A percentile compares a stretch with the other conserved stretches of the same genome.
These are phyloP conservation scores for Porcisia hertigi DNA, from an alignment of 208 protist species.

Conservation along the genomic window DNA sequence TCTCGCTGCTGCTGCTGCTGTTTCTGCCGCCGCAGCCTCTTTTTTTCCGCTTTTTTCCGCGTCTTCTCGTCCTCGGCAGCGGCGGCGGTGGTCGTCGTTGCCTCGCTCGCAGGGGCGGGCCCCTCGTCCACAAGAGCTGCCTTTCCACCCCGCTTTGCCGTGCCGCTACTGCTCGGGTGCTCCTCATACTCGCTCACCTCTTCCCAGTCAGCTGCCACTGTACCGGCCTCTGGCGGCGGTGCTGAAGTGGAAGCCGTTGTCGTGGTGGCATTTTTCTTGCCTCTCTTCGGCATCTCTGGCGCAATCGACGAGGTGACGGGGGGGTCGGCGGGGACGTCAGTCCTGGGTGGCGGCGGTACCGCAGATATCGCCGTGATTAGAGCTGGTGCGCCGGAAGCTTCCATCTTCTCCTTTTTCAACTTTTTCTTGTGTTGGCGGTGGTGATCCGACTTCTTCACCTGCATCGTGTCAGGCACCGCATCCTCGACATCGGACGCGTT, in stretches of 20 bases:
- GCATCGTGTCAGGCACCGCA: conserved; percentile 31
- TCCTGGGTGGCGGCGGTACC: not conserved
- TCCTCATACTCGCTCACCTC: conserved; percentile 23
- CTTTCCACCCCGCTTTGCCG: not conserved
- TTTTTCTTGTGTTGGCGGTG: conserved; percentile 30
- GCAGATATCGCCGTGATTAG: not conserved
- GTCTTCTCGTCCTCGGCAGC: conserved; percentile 19
- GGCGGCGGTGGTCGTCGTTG: not conserved
- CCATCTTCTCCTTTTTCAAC: conserved; percentile 7
- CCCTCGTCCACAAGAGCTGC: not conserved
- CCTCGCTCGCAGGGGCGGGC: conserved; percentile 1
- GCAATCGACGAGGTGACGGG: not conserved
- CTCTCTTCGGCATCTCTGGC: not conserved
- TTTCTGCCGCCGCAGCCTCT: conserved; percentile 39
- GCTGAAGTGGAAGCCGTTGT: not conserved
- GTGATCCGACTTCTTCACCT: conserved; percentile 12
- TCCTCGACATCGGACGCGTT: conserved; percentile 26
- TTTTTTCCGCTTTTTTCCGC: conserved; percentile 40
- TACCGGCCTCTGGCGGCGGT: not conserved
- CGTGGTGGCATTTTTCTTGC: not conserved
- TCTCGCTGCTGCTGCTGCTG: conserved; percentile 46
- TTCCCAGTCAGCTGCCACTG: conserved; percentile 23
- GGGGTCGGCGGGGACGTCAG: not conserved
- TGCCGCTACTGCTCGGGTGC: not conserved
- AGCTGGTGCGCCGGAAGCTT: not conserved